phyloP scores from a whole-genome alignment of 495 filamentous ascomycete species.

The Aspergillus egyptiacus region DNA sequence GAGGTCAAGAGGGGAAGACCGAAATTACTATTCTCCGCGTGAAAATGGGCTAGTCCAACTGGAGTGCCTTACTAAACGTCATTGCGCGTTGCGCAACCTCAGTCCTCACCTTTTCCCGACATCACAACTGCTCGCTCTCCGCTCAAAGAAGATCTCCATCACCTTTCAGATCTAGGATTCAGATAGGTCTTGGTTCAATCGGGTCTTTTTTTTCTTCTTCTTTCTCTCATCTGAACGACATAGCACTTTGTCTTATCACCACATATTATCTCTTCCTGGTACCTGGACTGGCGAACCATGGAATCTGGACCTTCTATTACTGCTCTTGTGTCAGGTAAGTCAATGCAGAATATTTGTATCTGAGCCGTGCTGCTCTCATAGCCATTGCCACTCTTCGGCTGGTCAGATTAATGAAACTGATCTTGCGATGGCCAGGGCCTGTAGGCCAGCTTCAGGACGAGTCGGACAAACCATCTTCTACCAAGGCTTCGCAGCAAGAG shows the following conservation, averaged over 20 bases:
- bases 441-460: not conserved
- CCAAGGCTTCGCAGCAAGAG: slow-evolving; percentile 7
- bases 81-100: slow-evolving; percentile 40
- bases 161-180: too few relatives aligned
- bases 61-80: slow-evolving; percentile 34
- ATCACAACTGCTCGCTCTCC: too few relatives aligned
- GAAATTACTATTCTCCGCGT: slow-evolving; percentile 20
- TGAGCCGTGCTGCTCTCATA: not conserved
- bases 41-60: slow-evolving; percentile 26
- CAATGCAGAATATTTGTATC: not conserved
- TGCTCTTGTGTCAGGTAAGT: slow-evolving; percentile 23
- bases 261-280: not conserved
- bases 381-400: not conserved
- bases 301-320: slow-evolving; percentile 20
- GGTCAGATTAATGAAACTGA: not conserved
- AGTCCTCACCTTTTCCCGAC: slow-evolving; percentile 14
- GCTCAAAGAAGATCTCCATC: too few relatives aligned
- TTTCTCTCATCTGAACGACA: not conserved
- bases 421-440: not conserved
- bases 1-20: slow-evolving; percentile 5
- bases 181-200: too few relatives aligned
- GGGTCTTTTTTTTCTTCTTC: slow-evolving; percentile 12
- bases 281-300: slow-evolving; percentile 19
- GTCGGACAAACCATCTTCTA: not conserved
- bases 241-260: not conserved